Evolutionary conservation across 306 rosid genomes (phyloP).

Genomic region (Albizia julibrissin): DNA sequence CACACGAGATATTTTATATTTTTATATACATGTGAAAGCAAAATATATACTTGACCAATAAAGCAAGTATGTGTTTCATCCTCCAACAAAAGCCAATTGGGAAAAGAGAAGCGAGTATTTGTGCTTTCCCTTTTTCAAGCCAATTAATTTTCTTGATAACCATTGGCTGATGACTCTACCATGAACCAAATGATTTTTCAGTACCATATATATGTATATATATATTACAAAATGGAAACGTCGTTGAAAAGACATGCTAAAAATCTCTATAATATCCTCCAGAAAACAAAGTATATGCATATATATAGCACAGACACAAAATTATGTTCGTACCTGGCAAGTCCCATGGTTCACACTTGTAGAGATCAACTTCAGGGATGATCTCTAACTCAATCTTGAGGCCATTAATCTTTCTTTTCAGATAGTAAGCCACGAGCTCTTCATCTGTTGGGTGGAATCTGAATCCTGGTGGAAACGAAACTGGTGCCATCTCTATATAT

Average conservation of each 20-base stretch:
- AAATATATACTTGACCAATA: constrained; percentile 49
- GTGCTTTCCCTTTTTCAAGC: constrained; percentile 24
- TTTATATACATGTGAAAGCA: constrained; percentile 25
- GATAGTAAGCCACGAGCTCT: constrained; percentile 90
- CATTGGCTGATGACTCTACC: not conserved
- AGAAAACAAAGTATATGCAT: too few species aligned
- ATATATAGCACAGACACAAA: not conserved
- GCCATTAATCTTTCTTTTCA: constrained; percentile 90
- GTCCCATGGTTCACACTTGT: constrained; percentile 98
- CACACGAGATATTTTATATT: constrained; percentile 19
- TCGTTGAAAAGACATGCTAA: too few species aligned
- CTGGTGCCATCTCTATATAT: constrained; percentile 63
- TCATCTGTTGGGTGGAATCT: constrained; percentile 95
- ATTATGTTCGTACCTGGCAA: constrained; percentile 62
- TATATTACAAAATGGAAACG: too few species aligned
- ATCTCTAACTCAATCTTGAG: constrained; percentile 77
- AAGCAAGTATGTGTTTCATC: constrained; percentile 43
- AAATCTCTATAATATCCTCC: too few species aligned
- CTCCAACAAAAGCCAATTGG: constrained; percentile 35
- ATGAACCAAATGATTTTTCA: not conserved
- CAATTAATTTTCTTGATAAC: not conserved
- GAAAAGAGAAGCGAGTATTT: not conserved
- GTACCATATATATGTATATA: too few species aligned
- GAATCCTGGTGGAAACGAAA: constrained; percentile 91
- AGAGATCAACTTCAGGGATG: constrained; percentile 97